Percentiles rank a stretch among this genome's conserved stretches.
Evolutionary conservation across 2,329 filamentous ascomycete species (phyloP).

Genomic region (Alternaria rosae): DNA sequence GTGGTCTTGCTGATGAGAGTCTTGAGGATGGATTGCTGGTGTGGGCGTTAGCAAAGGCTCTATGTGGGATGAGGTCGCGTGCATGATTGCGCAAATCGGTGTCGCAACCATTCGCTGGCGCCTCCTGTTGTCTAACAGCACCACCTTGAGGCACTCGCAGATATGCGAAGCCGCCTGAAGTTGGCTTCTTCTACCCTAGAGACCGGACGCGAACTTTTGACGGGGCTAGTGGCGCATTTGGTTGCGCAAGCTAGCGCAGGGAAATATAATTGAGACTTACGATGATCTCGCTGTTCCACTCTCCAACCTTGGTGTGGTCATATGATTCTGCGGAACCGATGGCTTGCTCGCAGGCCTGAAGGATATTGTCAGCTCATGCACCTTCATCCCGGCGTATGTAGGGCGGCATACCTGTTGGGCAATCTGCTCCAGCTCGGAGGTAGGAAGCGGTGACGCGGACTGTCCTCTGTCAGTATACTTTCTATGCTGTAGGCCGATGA

Average conservation of each 20-base stretch:
- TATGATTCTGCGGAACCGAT: conserved; percentile 80
- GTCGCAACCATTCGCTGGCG: background rate
- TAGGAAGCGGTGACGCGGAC: conserved; percentile 42
- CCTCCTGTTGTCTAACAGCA: background rate
- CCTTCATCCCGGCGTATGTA: background rate
- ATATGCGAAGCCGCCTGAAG: background rate
- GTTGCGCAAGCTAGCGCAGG: conserved; percentile 1
- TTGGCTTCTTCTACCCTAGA: background rate
- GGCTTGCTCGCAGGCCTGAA: conserved; percentile 80
- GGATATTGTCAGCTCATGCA: conserved; percentile 15
- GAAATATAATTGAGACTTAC: conserved; percentile 59
- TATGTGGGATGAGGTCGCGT: conserved; percentile 20
- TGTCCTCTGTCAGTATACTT: conserved; percentile 3
- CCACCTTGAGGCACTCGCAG: background rate
- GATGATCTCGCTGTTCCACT: conserved; percentile 94
- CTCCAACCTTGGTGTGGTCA: conserved; percentile 82
- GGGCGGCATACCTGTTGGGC: conserved; percentile 33
- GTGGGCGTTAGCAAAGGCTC: conserved; percentile 49
- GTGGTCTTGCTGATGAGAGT: conserved; percentile 78
- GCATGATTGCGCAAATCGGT: background rate
- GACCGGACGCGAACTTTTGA: background rate
- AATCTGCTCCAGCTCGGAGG: conserved; percentile 42
- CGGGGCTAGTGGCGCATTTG: background rate
- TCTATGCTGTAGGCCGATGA: background rate
- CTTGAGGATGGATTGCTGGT: conserved; percentile 77